A percentile compares a stretch with the other conserved stretches of the same genome.
These are phyloP conservation scores for Auricularia sp. DNA, from an alignment of 768 basidiomycete species.

Conservation along the genomic window DNA sequence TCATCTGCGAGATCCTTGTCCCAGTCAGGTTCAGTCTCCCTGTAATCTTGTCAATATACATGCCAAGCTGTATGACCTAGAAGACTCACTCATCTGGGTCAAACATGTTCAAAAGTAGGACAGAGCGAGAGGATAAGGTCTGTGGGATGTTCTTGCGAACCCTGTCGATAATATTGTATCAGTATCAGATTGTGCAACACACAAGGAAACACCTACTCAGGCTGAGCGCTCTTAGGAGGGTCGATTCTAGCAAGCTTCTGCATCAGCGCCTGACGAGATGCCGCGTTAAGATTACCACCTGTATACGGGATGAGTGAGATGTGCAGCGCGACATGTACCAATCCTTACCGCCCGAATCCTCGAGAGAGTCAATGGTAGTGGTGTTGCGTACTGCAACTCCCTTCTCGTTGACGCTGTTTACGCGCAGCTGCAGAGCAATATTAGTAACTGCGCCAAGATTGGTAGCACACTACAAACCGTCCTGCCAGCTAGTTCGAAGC, in stretches of 20 bases:
- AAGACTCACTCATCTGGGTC: conserved; percentile 81
- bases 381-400: conserved; percentile 52
- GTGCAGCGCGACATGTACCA: not conserved
- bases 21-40: conserved; percentile 95
- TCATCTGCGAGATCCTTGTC: conserved; percentile 93
- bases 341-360: conserved; percentile 75
- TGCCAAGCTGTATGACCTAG: not conserved
- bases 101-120: conserved; percentile 93
- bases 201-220: conserved; percentile 38
- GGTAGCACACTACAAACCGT: conserved; percentile 40
- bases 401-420: conserved; percentile 89
- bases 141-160: conserved; percentile 68
- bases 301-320: conserved; percentile 7
- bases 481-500: conserved; percentile 92
- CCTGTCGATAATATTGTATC: conserved; percentile 19
- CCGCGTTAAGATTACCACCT: conserved; percentile 97
- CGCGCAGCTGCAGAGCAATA: conserved; percentile 49
- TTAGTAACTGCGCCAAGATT: conserved; percentile 6
- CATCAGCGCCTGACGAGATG: conserved; percentile 98
- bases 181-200: conserved; percentile 9
- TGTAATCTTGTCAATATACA: conserved; percentile 20
- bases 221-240: conserved; percentile 44
- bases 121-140: conserved; percentile 79
- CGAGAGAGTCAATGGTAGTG: conserved; percentile 68
- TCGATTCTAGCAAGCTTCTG: conserved; percentile 98